Evolutionary conservation across 768 basidiomycete species (phyloP), one percentile per base, ranked within the genome.

Genomic region (Gymnopilus dilepis): DNA sequence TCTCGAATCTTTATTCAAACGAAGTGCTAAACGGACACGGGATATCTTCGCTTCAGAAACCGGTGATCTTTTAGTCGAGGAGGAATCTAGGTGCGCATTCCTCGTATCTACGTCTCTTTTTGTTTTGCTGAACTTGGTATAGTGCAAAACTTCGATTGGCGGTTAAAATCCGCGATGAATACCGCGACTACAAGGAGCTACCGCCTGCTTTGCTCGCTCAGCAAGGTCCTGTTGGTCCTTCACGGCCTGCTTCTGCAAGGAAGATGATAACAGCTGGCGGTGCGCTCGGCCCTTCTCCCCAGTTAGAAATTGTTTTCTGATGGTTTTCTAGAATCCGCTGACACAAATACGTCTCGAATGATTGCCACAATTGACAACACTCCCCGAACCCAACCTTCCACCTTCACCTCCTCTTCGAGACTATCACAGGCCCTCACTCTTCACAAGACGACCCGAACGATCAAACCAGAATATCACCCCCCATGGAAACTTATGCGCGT

Each of bases 401-500:
- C 91, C 0, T 89, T 94, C 65, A 70, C 83, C 4, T 87, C 89
- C 0, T 78, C 83, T 0, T 73, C 79, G 42, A 84, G 84, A 54
- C 85, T 99, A 52, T 92, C 94, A n/a, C 88, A 94, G 68, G 95
- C 95, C 0, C 87, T 99, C 52, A 87, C 89, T 54, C 84, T 94
- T 17, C 94, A 97, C 78, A 98, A 98, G 78, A 95, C 95, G 31
- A 92, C 91, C 3, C 86, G 95, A 33, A 95, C 92, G 7, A 86
- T 98, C 70, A 97, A 98, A 74, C 97, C 97, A 6, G 92, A 90
- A 12, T 99, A 95, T 71, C 97, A 99, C 69, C 86, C 97, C 6
- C 91, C 88, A 65, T 99, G 97, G 97, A 97, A 97, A 74, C 88
- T 99, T 52, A 82, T 89, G 64, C 91, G 97, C 51, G 97, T 99